Conservation (phyloP, 2,329 filamentous ascomycete genomes). For the Myriosclerotinia scirpicola region DNA sequence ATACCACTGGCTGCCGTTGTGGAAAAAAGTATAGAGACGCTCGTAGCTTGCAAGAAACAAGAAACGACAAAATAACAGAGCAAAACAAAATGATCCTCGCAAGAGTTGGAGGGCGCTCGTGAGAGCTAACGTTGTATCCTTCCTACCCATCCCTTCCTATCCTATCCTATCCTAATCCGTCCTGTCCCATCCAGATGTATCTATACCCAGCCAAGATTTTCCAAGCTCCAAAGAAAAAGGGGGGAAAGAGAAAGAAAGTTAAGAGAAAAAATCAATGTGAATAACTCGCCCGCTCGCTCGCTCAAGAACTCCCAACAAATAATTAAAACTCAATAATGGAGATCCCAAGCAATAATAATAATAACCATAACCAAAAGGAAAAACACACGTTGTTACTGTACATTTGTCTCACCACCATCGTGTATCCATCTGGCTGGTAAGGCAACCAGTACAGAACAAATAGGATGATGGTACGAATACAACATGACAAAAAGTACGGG, state of each 20-base stretch:
- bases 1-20: background rate
- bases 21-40: background rate
- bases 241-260: background rate
- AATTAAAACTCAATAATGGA: slow-evolving; percentile 1
- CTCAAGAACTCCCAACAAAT: background rate
- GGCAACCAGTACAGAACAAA: background rate
- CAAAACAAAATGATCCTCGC: slow-evolving; percentile 1
- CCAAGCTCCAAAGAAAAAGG: background rate
- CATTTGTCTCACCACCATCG: background rate
- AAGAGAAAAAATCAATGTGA: background rate
- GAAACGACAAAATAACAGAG: background rate
- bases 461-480: too few species aligned
- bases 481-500: background rate
- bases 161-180: slow-evolving; percentile 1
- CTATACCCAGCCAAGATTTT: slow-evolving; percentile 6
- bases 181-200: background rate
- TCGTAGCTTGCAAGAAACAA: too few species aligned
- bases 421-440: background rate
- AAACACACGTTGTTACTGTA: background rate
- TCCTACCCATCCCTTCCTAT: slow-evolving; percentile 4
- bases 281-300: slow-evolving; percentile 2
- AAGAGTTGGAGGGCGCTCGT: slow-evolving; percentile 6
- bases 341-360: background rate
- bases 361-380: background rate
- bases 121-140: slow-evolving; percentile 20